Evolutionary conservation across 352 stramenopile species (phyloP).

Genomic region (Pythium pyrilobum): DNA sequence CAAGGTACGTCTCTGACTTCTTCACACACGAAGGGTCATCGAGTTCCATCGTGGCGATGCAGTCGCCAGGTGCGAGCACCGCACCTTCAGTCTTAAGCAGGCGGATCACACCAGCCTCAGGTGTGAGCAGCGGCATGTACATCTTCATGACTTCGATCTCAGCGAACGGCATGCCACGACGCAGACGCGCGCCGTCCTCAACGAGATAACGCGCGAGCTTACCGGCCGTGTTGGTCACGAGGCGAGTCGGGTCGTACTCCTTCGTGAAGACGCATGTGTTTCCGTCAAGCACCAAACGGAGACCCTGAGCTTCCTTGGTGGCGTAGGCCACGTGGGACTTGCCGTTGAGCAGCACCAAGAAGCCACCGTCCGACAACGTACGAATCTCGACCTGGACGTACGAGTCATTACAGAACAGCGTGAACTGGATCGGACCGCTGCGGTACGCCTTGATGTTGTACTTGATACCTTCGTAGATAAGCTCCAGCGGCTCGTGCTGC

Average conservation of each 20-base stretch:
- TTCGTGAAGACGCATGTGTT: conserved; percentile 97
- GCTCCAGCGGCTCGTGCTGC: conserved; percentile 87
- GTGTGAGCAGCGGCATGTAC: conserved; percentile 99
- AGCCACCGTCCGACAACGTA: conserved; percentile 96
- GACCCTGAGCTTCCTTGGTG: conserved; percentile 85
- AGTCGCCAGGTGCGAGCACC: conserved; percentile 93
- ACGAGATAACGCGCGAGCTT: conserved; percentile 99
- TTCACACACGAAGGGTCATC: conserved; percentile 97
- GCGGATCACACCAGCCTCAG: conserved; percentile 94
- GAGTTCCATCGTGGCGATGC: conserved; percentile 96
- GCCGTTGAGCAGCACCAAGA: conserved; percentile 95
- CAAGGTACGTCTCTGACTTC: conserved; percentile 90
- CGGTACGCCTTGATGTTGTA: conserved; percentile 93
- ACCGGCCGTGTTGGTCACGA: conserved; percentile 96
- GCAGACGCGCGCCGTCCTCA: conserved; percentile 89
- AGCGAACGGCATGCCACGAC: conserved; percentile 81
- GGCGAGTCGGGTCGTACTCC: conserved; percentile 98
- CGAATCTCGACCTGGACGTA: conserved; percentile 94
- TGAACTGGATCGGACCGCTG: conserved; percentile 90
- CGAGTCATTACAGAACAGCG: conserved; percentile 85
- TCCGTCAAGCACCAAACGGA: conserved; percentile 93
- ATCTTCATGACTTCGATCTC: conserved; percentile 99
- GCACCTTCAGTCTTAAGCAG: conserved; percentile 96
- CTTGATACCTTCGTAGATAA: conserved; percentile 99
- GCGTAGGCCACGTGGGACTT: conserved; percentile 97